Percentiles rank a stretch among this genome's conserved stretches.
Evolutionary conservation across 1,284 basidiomycete species (phyloP).

Genomic region (Boletus mariae): DNA sequence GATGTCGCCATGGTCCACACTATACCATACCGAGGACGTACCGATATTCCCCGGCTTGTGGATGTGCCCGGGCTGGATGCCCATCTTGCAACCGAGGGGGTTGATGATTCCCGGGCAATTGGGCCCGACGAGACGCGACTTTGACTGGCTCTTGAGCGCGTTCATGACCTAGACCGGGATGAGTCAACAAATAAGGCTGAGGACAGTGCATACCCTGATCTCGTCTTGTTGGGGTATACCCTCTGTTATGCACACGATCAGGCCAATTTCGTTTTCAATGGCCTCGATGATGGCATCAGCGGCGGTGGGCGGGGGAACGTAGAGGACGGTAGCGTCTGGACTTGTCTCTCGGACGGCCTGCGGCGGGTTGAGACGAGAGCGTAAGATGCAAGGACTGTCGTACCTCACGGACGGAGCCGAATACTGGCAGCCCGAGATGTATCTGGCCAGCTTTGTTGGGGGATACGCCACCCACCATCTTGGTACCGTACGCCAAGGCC

Average conservation of each 20-base stretch:
- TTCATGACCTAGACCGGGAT: conserved; percentile 69
- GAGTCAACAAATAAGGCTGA: conserved; percentile 2
- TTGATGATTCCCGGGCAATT: conserved; percentile 99
- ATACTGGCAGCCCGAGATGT: conserved; percentile 95
- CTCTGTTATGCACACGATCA: conserved; percentile 97
- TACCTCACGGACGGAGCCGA: conserved; percentile 90
- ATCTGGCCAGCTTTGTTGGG: conserved; percentile 97
- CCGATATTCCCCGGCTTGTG: conserved; percentile 95
- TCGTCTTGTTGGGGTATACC: conserved; percentile 97
- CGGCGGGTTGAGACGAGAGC: conserved; percentile 3
- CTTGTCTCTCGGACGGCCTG: conserved; percentile 81
- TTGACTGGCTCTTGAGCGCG: conserved; percentile 91
- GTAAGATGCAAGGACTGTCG: conserved; percentile 16
- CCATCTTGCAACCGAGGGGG: conserved; percentile 98
- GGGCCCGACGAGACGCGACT: conserved; percentile 91
- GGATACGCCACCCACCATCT: conserved; percentile 96
- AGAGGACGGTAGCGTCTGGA: conserved; percentile 92
- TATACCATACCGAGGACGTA: conserved; percentile 31
- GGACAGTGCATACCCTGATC: conserved; percentile 60
- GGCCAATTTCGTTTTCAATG: conserved; percentile 93
- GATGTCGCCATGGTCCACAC: not conserved
- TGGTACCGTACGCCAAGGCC: conserved; percentile 92
- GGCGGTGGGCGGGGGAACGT: conserved; percentile 90
- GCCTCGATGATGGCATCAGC: conserved; percentile 97
- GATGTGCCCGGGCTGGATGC: conserved; percentile 98